A percentile compares a stretch with the other conserved stretches of the same genome.
Evolutionary conservation across 2,329 filamentous ascomycete species (phyloP).

Genomic region (Fusarium sp.): DNA sequence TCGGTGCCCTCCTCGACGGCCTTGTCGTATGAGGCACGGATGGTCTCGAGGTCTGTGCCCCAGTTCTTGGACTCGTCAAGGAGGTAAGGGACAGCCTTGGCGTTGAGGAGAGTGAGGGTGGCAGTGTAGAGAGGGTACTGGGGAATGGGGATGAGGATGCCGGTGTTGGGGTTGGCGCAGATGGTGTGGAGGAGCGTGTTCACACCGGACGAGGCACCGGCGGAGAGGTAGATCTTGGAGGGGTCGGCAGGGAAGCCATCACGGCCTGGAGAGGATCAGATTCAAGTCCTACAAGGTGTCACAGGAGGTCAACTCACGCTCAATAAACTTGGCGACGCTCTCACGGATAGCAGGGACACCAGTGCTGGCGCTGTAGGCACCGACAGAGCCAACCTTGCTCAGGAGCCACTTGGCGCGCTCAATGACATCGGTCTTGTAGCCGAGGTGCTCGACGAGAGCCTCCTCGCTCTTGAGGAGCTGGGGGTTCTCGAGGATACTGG

Average conservation of each 20-base stretch:
- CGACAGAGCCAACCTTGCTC: constrained; percentile 87
- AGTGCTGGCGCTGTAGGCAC: constrained; percentile 95
- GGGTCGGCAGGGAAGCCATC: constrained; percentile 89
- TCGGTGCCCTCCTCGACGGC: constrained; percentile 84
- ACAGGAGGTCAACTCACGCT: constrained; percentile 67
- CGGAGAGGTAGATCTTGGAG: constrained; percentile 88
- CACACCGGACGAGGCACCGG: constrained; percentile 92
- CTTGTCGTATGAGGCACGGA: constrained; percentile 78
- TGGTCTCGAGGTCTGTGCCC: constrained; percentile 87
- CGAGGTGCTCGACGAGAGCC: constrained; percentile 79
- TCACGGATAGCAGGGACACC: constrained; percentile 88
- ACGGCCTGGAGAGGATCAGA: constrained; percentile 64
- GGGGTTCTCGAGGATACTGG: constrained; percentile 93
- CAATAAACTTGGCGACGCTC: constrained; percentile 92
- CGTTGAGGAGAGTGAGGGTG: constrained; percentile 86
- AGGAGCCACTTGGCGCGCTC: constrained; percentile 85
- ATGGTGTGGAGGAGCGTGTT: constrained; percentile 94
- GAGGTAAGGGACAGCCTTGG: constrained; percentile 91
- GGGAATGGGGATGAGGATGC: constrained; percentile 93
- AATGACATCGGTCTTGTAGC: constrained; percentile 91
- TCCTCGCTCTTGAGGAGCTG: constrained; percentile 84
- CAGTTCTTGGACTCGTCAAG: constrained; percentile 88
- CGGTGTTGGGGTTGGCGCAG: constrained; percentile 80
- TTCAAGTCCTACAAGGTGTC: neutral
- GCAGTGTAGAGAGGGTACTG: constrained; percentile 99